phyloP scores from a whole-genome alignment of 2,329 filamentous ascomycete species.

The Aspergillus sp. region DNA sequence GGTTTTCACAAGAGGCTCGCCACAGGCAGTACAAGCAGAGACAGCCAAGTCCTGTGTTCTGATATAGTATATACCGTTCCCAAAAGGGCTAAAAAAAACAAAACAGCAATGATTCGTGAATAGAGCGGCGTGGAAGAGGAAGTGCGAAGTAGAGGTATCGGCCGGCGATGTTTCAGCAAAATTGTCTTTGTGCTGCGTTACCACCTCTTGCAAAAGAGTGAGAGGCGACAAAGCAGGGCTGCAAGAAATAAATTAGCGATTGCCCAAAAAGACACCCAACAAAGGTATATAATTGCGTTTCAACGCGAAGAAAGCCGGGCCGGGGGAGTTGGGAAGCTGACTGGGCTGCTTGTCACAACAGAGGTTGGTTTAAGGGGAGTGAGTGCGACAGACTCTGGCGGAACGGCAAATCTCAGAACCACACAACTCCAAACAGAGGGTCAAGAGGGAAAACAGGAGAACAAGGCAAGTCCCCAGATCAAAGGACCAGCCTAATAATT shows the following conservation, averaged over 20 bases:
- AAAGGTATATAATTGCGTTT: conserved; percentile 9
- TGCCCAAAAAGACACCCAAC: not conserved
- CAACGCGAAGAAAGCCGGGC: conserved; percentile 12
- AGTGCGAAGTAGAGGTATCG: conserved; percentile 21
- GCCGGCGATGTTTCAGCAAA: conserved; percentile 24
- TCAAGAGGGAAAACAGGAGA: conserved; percentile 6
- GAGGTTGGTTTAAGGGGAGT: conserved; percentile 25
- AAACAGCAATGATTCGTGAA: not conserved
- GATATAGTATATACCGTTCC: not conserved
- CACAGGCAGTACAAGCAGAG: not conserved
- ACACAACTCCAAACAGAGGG: conserved; percentile 15
- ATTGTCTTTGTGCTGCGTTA: conserved; percentile 20
- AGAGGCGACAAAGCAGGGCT: conserved; percentile 9
- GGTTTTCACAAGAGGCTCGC: conserved; percentile 8
- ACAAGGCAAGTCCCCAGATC: conserved; percentile 10
- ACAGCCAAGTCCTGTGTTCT: not conserved
- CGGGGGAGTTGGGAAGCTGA: conserved; percentile 14
- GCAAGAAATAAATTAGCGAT: conserved; percentile 5
- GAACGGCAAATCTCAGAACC: conserved; percentile 23
- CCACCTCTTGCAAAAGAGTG: conserved; percentile 4
- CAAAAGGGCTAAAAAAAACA: conserved; percentile 4
- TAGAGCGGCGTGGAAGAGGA: conserved; percentile 7
- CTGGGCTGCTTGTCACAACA: conserved; percentile 17
- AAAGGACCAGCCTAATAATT: conserved; percentile 24
- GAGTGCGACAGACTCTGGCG: conserved; percentile 24